Evolutionary conservation across 2,329 filamentous ascomycete species (phyloP).

Genomic region (Hymenoscyphus infarciens): DNA sequence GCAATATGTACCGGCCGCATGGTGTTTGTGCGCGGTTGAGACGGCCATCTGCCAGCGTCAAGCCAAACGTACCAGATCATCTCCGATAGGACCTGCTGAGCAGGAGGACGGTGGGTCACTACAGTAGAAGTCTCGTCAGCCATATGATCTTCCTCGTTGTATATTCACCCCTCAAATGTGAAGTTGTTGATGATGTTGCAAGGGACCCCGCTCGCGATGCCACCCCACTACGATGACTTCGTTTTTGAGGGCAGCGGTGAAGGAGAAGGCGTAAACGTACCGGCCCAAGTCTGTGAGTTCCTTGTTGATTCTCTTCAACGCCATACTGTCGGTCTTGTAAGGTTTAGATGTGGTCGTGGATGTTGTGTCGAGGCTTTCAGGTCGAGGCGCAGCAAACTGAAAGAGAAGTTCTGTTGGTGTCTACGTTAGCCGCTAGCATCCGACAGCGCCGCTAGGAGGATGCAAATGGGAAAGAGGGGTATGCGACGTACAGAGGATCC

Average conservation of each 20-base stretch:
- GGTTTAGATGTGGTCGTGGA: slow-evolving; percentile 24
- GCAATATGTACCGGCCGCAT: not conserved
- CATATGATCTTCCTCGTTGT: slow-evolving; percentile 13
- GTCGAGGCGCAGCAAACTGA: slow-evolving; percentile 29
- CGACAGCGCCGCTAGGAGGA: slow-evolving; percentile 25
- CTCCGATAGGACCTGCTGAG: slow-evolving; percentile 93
- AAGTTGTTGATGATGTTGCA: slow-evolving; percentile 35
- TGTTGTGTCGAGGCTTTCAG: slow-evolving; percentile 22
- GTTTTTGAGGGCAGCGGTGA: slow-evolving; percentile 21
- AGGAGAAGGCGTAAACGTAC: slow-evolving; percentile 49
- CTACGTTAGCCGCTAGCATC: slow-evolving; percentile 29
- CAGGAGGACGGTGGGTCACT: slow-evolving; percentile 98
- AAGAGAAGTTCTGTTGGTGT: slow-evolving; percentile 23
- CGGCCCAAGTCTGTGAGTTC: slow-evolving; percentile 86
- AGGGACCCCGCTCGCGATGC: slow-evolving; percentile 33
- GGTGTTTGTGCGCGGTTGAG: not conserved
- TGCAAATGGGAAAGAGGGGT: slow-evolving; percentile 14
- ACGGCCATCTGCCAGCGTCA: not conserved
- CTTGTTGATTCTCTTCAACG: slow-evolving; percentile 93
- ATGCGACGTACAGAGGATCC: slow-evolving; percentile 14
- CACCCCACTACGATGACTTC: slow-evolving; percentile 27
- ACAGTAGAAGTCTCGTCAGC: slow-evolving; percentile 29
- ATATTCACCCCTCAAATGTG: slow-evolving; percentile 14
- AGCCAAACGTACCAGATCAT: slow-evolving; percentile 83
- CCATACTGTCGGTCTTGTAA: slow-evolving; percentile 52